These are phyloP conservation scores for Amanita pallidorosea DNA, from an alignment of 768 basidiomycete genomes.

Conservation along the genomic window DNA sequence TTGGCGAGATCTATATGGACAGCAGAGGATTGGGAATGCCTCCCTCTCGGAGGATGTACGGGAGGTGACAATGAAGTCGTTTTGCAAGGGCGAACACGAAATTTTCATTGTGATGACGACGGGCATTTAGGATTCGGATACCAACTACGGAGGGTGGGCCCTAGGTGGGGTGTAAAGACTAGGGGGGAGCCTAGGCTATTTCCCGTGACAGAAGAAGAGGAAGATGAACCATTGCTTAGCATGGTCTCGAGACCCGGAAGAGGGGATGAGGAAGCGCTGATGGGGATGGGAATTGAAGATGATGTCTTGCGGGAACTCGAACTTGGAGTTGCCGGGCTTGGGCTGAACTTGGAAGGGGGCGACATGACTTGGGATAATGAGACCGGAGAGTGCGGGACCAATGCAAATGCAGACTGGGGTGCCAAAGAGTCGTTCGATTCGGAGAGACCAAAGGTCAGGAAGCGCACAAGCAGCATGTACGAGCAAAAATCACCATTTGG, in stretches of 20 bases:
- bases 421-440: constrained; percentile 13
- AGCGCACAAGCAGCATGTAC: constrained; percentile 26
- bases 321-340: constrained; percentile 17
- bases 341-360: constrained; percentile 18
- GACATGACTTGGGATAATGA: constrained; percentile 11
- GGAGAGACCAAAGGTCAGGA: constrained; percentile 17
- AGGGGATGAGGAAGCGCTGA: constrained; percentile 14
- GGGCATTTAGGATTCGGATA: constrained; percentile 4
- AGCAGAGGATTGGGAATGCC: constrained; percentile 23
- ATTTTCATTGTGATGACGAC: background rate
- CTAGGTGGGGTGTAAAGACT: background rate
- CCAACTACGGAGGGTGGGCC: constrained; percentile 9
- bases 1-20: constrained; percentile 30
- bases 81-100: background rate
- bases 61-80: constrained; percentile 1
- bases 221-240: constrained; percentile 11
- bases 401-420: background rate
- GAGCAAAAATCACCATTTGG: constrained; percentile 8
- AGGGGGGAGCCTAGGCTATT: constrained; percentile 18
- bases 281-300: constrained; percentile 12
- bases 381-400: background rate
- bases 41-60: background rate
- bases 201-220: constrained; percentile 30
- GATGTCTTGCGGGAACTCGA: constrained; percentile 20
- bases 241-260: too few relatives aligned